Evolutionary conservation across 2,329 filamentous ascomycete genomes (phyloP).

Genomic region (Berkeleyomyces rouxiae): DNA sequence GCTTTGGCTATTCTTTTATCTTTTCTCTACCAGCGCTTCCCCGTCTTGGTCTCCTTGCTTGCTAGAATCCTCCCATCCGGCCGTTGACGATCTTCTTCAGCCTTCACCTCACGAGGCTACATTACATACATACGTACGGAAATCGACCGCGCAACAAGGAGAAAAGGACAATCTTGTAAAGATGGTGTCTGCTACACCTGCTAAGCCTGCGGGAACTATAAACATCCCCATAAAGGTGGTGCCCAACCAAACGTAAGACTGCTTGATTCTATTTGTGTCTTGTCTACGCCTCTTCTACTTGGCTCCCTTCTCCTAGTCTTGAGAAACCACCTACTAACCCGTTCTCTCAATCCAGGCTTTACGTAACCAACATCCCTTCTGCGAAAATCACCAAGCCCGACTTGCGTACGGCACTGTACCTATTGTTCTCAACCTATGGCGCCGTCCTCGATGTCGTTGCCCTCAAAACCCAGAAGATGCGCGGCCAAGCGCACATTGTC

Average conservation of each 20-base stretch:
- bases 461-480: slow-evolving; percentile 79
- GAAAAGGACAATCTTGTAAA: neutral
- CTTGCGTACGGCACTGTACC: slow-evolving; percentile 73
- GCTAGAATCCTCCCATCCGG: slow-evolving; percentile 3
- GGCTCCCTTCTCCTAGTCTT: neutral
- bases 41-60: neutral
- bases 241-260: slow-evolving; percentile 59
- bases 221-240: slow-evolving; percentile 23
- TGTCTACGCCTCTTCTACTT: neutral
- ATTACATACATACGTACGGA: slow-evolving; percentile 23
- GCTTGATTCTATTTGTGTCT: slow-evolving; percentile 7
- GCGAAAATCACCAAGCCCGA: slow-evolving; percentile 83
- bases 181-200: slow-evolving; percentile 8
- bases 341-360: slow-evolving; percentile 42
- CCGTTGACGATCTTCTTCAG: slow-evolving; percentile 11
- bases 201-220: neutral
- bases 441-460: slow-evolving; percentile 83
- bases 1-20: neutral
- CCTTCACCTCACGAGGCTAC: slow-evolving; percentile 13
- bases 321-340: neutral
- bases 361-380: slow-evolving; percentile 70
- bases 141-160: neutral
- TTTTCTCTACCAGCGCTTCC: neutral
- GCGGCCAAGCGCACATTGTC: slow-evolving; percentile 85
- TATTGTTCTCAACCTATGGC: slow-evolving; percentile 86